Percentiles rank a stretch among this genome's conserved stretches.
Conservation (phyloP, 768 basidiomycete species). For the Mrakia frigida region DNA sequence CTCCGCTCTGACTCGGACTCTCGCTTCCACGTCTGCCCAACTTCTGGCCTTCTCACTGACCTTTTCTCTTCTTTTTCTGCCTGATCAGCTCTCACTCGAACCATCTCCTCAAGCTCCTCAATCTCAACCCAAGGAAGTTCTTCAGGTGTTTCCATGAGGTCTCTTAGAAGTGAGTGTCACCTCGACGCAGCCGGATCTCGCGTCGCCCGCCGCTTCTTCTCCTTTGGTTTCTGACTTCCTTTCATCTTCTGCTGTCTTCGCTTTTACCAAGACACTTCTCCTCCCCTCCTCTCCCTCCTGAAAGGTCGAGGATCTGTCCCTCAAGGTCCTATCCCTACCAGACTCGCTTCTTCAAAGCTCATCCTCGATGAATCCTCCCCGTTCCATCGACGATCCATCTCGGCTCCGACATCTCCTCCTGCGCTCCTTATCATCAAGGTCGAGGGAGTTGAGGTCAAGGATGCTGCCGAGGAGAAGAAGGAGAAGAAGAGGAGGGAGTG, state of each 20-base stretch:
- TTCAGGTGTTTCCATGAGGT: too few relatives aligned
- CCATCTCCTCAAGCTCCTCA: too few relatives aligned
- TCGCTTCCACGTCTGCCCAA: neutral
- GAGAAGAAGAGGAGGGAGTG: neutral
- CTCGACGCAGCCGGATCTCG: too few relatives aligned
- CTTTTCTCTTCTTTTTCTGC: neutral
- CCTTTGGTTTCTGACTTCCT: too few relatives aligned
- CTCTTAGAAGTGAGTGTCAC: too few relatives aligned
- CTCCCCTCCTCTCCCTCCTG: too few relatives aligned
- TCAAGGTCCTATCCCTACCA: conserved; percentile 5
- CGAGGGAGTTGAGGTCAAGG: neutral
- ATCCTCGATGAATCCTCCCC: conserved; percentile 6
- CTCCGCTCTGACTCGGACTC: neutral
- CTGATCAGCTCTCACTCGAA: neutral
- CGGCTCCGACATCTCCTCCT: neutral
- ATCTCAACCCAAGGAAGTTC: too few relatives aligned
- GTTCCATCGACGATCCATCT: conserved; percentile 16
- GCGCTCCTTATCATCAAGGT: neutral
- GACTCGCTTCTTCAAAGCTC: neutral
- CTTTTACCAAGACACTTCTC: too few relatives aligned
- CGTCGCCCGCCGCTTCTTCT: too few relatives aligned
- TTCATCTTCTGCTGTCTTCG: too few relatives aligned
- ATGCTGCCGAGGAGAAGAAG: neutral
- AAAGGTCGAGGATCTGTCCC: too few relatives aligned
- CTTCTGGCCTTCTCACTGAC: neutral